Evolutionary conservation across 2,329 filamentous ascomycete species (phyloP).

Genomic region (Ophiostoma novo-ulmi): DNA sequence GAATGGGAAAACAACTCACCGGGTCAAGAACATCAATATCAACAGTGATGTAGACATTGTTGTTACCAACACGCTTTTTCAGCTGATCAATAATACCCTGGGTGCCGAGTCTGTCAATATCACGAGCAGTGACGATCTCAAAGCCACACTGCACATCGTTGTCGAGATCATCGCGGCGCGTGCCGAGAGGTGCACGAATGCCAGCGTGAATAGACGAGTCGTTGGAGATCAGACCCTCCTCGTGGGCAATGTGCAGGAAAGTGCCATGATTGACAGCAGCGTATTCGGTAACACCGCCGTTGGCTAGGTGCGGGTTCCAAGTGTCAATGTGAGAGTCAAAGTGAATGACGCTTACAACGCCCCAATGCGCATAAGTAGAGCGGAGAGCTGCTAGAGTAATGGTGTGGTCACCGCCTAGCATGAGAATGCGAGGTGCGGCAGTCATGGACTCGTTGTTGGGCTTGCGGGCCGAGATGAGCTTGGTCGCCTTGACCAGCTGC

Average conservation of each 20-base stretch:
- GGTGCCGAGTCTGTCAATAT: constrained; percentile 66
- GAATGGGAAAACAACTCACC: constrained; percentile 30
- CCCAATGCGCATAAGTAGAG: constrained; percentile 53
- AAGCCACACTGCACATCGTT: constrained; percentile 58
- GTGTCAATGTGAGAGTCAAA: constrained; percentile 60
- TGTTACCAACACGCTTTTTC: constrained; percentile 48
- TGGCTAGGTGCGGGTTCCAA: constrained; percentile 61
- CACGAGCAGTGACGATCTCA: constrained; percentile 52
- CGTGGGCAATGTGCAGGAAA: constrained; percentile 57
- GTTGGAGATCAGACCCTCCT: constrained; percentile 55
- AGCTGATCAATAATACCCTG: constrained; percentile 61
- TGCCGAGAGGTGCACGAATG: constrained; percentile 50
- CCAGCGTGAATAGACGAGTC: constrained; percentile 55
- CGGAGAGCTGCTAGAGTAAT: constrained; percentile 58
- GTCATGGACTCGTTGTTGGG: constrained; percentile 43
- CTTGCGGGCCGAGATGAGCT: constrained; percentile 30
- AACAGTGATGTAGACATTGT: constrained; percentile 63
- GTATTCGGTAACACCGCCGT: constrained; percentile 56
- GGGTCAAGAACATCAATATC: constrained; percentile 81
- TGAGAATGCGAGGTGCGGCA: constrained; percentile 49
- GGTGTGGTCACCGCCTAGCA: constrained; percentile 61
- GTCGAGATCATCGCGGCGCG: constrained; percentile 46
- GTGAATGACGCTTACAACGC: constrained; percentile 51
- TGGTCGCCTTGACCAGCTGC: constrained; percentile 64
- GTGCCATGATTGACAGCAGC: constrained; percentile 59